Evolutionary conservation across 2,329 filamentous ascomycete genomes (phyloP).

Genomic region (Ophiostoma triangulosporum): DNA sequence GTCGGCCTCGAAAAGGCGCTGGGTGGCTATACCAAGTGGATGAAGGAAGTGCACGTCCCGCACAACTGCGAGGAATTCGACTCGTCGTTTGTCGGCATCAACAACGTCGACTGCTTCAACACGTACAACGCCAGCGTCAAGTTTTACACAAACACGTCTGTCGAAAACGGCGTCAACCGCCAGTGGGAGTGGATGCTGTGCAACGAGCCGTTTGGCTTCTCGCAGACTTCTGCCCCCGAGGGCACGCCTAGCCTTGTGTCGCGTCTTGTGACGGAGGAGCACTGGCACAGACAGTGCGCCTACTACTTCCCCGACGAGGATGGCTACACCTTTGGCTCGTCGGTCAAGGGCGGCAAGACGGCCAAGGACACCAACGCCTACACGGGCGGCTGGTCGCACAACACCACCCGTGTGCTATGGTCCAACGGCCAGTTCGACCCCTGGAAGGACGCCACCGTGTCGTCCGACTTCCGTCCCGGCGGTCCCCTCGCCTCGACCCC

Average conservation of each 20-base stretch:
- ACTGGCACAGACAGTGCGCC: conserved; percentile 31
- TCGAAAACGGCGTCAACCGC: conserved; percentile 26
- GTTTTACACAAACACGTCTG: conserved; percentile 24
- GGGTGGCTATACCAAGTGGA: conserved; percentile 37
- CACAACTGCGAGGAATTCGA: conserved; percentile 31
- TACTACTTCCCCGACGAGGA: conserved; percentile 27
- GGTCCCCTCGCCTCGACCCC: conserved; percentile 23
- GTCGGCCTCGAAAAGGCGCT: conserved; percentile 37
- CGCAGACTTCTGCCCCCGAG: conserved; percentile 31
- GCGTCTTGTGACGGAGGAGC: conserved; percentile 24
- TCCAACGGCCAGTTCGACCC: conserved; percentile 28
- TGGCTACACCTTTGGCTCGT: conserved; percentile 21
- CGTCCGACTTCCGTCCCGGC: conserved; percentile 24
- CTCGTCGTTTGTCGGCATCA: conserved; percentile 19
- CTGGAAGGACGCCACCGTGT: conserved; percentile 27
- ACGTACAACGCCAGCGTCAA: conserved; percentile 31
- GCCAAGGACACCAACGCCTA: conserved; percentile 24
- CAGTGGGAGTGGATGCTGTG: conserved; percentile 45
- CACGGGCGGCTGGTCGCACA: conserved; percentile 24
- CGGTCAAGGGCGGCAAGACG: conserved; percentile 15
- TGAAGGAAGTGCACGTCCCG: conserved; percentile 28
- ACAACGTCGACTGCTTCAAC: conserved; percentile 34
- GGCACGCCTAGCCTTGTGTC: conserved; percentile 28
- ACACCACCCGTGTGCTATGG: conserved; percentile 25
- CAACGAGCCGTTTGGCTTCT: conserved; percentile 30